phyloP scores from a whole-genome alignment of 2,329 filamentous ascomycete genomes.

The Chrysosporium keratinophilum region DNA sequence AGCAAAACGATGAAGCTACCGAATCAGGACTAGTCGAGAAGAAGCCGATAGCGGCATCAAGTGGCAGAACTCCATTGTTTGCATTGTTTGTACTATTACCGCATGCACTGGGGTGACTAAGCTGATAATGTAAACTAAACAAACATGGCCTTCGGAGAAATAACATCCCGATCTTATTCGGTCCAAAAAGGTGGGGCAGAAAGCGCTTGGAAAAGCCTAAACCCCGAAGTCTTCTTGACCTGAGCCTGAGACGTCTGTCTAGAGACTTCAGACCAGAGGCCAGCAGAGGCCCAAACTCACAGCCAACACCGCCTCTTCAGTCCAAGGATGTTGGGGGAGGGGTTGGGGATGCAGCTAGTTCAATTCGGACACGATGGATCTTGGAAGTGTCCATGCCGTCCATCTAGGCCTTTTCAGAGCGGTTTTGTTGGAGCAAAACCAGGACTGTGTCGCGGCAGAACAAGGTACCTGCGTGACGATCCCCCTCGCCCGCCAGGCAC shows the following conservation, averaged over 20 bases:
- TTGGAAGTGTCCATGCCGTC: not conserved
- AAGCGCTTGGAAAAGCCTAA: too few species aligned
- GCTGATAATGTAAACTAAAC: not conserved
- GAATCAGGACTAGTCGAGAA: not conserved
- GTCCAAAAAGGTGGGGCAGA: too few species aligned
- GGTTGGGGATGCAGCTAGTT: slow-evolving; percentile 3
- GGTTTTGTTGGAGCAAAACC: too few species aligned
- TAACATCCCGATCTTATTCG: too few species aligned
- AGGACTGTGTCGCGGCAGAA: too few species aligned
- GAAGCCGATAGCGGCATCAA: not conserved
- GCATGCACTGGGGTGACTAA: not conserved
- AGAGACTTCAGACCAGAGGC: not conserved
- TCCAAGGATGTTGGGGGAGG: not conserved
- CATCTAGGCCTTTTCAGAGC: not conserved
- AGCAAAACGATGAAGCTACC: slow-evolving; percentile 3
- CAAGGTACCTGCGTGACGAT: not conserved
- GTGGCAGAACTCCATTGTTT: slow-evolving; percentile 10
- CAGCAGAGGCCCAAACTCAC: not conserved
- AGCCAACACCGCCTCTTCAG: not conserved
- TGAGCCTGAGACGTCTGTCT: too few species aligned
- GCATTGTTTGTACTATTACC: slow-evolving; percentile 14
- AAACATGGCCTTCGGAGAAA: not conserved
- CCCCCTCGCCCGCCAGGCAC: slow-evolving; percentile 5
- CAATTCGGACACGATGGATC: not conserved
- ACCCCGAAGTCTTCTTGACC: too few species aligned